Percentiles rank a stretch among this genome's conserved stretches.
Evolutionary conservation across 768 basidiomycete genomes (phyloP).

Genomic region (Tulasnella sp.): DNA sequence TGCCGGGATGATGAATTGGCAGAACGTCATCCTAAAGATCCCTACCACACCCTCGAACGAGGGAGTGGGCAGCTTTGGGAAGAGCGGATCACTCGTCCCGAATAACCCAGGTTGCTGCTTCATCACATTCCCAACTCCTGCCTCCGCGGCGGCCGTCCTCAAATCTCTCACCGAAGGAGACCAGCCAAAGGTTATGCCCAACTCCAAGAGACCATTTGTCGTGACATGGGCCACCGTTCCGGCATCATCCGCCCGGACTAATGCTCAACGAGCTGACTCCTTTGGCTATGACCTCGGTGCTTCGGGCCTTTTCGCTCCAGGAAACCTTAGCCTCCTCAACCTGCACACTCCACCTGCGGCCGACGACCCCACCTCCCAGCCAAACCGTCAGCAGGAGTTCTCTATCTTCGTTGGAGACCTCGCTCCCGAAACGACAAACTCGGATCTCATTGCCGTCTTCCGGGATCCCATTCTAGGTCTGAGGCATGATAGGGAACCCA

Average conservation of each 20-base stretch:
- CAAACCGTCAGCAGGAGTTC: conserved; percentile 63
- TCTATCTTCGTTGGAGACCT: conserved; percentile 94
- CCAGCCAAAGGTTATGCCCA: conserved; percentile 63
- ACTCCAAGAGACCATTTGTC: conserved; percentile 75
- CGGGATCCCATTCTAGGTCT: conserved; percentile 84
- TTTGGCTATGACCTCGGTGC: neutral
- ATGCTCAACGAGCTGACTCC: neutral
- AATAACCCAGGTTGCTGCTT: conserved; percentile 89
- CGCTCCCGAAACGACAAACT: conserved; percentile 88
- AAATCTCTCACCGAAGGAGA: conserved; percentile 44
- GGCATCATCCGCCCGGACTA: neutral
- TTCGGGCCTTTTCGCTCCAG: conserved; percentile 9
- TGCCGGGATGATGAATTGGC: conserved; percentile 83
- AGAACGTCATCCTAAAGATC: conserved; percentile 63
- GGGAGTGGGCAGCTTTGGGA: conserved; percentile 34
- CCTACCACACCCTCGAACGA: conserved; percentile 58
- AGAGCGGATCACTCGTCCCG: conserved; percentile 53
- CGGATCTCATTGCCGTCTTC: conserved; percentile 91
- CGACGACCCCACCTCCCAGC: conserved; percentile 1
- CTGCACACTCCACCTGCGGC: conserved; percentile 25
- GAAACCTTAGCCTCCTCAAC: conserved; percentile 16
- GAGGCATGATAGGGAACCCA: conserved; percentile 77
- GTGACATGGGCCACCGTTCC: conserved; percentile 62
- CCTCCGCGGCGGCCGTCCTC: conserved; percentile 66
- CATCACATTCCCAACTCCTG: conserved; percentile 73